Evolutionary conservation across 78 protist genomes (phyloP), one percentile per base, ranked within the genome.

Genomic region (Fonticula alba): DNA sequence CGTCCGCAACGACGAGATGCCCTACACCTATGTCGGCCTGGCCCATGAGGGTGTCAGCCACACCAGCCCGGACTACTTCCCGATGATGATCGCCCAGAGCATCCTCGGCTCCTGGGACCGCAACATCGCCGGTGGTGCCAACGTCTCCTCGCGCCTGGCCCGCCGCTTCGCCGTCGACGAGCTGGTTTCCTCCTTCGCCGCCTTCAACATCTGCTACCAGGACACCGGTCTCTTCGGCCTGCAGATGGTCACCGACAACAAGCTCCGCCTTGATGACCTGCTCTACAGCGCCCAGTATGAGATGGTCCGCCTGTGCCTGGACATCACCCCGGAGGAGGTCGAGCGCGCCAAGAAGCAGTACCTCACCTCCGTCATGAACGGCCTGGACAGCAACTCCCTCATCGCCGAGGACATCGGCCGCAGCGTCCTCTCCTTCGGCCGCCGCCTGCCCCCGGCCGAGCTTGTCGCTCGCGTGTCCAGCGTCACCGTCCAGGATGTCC

Each of bases 201-300:
- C 86, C 53, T 94, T 94, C 88, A 62, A 77, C 82, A 74, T 88
- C 5, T 40, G 79, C 60, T 94, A 94, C 85, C 38, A 55, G n/a
- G 94, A 91, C 83, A 89, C 93, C 7, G 86, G 92, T 47, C 76
- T 94, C 40, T 89, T 86, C 57, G 98, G 98, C 29, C 55, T 69
- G 62, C 72, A 87, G 70, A 32, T 71, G 29, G 82, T 83, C 40
- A 51, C 78, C 33, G 60, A 52, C 32, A 67, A 67, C 62, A 17
- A 33, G 29, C 53, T 33, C 33, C 47, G 33, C 29, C n/a, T 72
- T 26, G 86, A 85, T 37, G 87, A 85, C 50, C 9, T 64, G 15
- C 14, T 75, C 36, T 56, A 33, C 47, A 78, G 57, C 43, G 38
- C 78, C 72, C 49, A 76, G 52, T 35, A 68, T 24, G 86, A 81